Evolutionary conservation across 1,139 yeast species (phyloP), one percentile per base, ranked within the genome.

Genomic region (Zygosaccharomyces pseudobailii): DNA sequence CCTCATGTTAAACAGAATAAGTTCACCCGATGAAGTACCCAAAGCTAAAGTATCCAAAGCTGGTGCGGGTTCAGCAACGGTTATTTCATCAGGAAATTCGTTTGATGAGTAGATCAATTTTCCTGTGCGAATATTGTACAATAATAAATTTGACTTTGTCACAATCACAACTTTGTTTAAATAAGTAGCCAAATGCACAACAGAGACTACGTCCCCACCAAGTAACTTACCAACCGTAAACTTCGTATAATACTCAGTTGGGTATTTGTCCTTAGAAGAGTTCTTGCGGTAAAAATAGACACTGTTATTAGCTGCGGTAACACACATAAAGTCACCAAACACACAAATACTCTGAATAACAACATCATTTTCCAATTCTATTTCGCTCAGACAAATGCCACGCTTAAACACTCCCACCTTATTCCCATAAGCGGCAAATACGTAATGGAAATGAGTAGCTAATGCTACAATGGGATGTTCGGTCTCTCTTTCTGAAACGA

Each of bases 111-210:
- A 87, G 28, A 92, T 61, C 31, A 84, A 64, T 63, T 86, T 87
- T 2, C 92, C 90, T 0, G 96, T 81, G 57, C 89, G 79, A 46
- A 89, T 73, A 61, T 92, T 92, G 68, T 76, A 78, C 32, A 92
- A 71, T 28, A 77, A 53, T 43, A 86, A 65, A 40, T 80, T 70
- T 3, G 80, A 70, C 3, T 92, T 79, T 3, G 92, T 79, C 24
- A 82, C 90, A 31, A 92, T 81, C 2, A 86, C 84, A 33, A 94
- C 71, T 63, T 94, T 94, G 72, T 94, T 94, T 62, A 94, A 70
- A 63, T 92, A 90, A 0, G 99, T 92, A 34, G 97, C 89, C 43
- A 95, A 85, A 66, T 94, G 99, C 8, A 80, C 61, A 24, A 89
- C 57, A 31, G 82, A 83, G 8, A 84, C 83, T 27, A 92, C 75